Evolutionary conservation across 495 filamentous ascomycete species (phyloP), one percentile per base, ranked within the genome.

Genomic region (Lepidopterella palustris): DNA sequence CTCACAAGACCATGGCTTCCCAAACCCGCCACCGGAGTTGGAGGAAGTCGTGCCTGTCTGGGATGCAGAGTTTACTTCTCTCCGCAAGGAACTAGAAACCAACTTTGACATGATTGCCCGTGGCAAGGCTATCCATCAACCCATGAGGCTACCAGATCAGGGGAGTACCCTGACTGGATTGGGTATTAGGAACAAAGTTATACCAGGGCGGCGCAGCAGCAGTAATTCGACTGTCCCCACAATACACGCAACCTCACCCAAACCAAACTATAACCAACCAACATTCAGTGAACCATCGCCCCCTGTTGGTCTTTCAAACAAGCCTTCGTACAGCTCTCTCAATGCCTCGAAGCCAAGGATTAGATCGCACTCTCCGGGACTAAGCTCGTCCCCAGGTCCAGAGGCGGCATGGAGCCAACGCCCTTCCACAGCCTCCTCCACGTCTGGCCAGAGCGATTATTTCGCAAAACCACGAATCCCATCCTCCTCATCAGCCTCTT

Each of bases 51-150:
- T 95, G 49, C 71, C 82, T 1, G 75, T 79, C 45, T 97, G 87
- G 87, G 80, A 88, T 42, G 72, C 70, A 6, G 79, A 78, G 57
- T 89, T 86, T 70, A 77, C 80, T 9, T 80, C 87, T 0, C 69
- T 86, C 49, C 86, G 87, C 58, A 74, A 80, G 51, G 79, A 95
- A 47, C 68, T 90, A 39, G 92, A 97, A 74, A 79, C 75, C n/a
- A 69, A 71, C 42, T 79, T 96, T 59, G 74, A 71, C 55, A 80
- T 79, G 60, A 79, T 97, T 45, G 79, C 83, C 26, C 79, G 80
- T 24, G 90, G 92, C 27, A 96, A 92, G 72, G 82, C 84, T 4
- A 77, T 87, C n/a, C 84, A 83, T 32, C 73, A 79, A 61, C 77
- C 85, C 2, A 83, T 87, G 79, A 76, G 59, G 53, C 60, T 74